phyloP scores from a whole-genome alignment of 331 rosid species.

The Cydonia oblonga region DNA sequence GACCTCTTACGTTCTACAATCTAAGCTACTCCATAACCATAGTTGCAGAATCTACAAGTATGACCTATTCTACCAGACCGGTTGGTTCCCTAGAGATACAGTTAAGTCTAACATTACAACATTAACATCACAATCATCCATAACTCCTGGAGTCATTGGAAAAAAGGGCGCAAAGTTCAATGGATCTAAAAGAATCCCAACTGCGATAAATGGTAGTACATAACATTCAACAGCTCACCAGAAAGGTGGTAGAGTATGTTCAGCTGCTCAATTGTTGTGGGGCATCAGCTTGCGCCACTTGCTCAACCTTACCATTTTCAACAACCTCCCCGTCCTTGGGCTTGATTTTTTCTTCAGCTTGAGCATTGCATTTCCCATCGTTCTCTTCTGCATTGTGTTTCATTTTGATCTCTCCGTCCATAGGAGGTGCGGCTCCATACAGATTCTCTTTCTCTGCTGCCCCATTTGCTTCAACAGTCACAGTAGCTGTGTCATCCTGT shows the following conservation, averaged over 20 bases:
- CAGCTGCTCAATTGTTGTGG: conserved; percentile 27
- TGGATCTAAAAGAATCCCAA: conserved; percentile 3
- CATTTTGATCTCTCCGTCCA: conserved; percentile 9
- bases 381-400: conserved; percentile 1
- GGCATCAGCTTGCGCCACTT: conserved; percentile 25
- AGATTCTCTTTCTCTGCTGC: conserved; percentile 30
- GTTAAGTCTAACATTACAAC: conserved; percentile 21
- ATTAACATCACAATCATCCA: conserved; percentile 35
- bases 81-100: conserved; percentile 23
- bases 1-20: conserved; percentile 17
- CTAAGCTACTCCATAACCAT: conserved; percentile 4
- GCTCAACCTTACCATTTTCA: conserved; percentile 38
- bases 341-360: conserved; percentile 3
- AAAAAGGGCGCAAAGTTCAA: not conserved
- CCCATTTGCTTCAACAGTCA: conserved; percentile 23
- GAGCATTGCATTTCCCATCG: conserved; percentile 3
- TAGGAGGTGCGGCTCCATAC: conserved; percentile 1
- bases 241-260: conserved; percentile 17
- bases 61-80: conserved; percentile 23
- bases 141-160: conserved; percentile 13
- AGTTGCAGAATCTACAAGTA: conserved; percentile 17
- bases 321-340: conserved; percentile 15
- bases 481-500: conserved; percentile 14
- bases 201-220: not conserved
- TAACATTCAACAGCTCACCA: conserved; percentile 28